Percentiles rank a stretch among this genome's conserved stretches.
Conservation (phyloP, 140 eudicot genomes). For the Stevia rebaudiana region DNA sequence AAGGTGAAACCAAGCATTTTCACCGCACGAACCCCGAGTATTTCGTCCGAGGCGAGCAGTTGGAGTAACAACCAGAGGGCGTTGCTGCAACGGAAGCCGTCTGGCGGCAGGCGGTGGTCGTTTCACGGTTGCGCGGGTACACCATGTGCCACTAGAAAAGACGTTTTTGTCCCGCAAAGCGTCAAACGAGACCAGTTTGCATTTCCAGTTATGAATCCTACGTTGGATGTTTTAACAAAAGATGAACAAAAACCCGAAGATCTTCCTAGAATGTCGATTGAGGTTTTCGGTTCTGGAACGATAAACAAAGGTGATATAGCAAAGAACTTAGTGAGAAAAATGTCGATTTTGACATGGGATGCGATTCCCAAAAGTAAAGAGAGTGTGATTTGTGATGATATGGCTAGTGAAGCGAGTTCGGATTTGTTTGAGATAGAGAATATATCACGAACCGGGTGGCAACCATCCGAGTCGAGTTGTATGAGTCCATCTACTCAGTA, state of each 20-base stretch:
- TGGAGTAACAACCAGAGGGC: conserved; percentile 48
- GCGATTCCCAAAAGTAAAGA: conserved; percentile 64
- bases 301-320: conserved; percentile 42
- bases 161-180: conserved; percentile 26
- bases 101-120: conserved; percentile 27
- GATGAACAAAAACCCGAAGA: conserved; percentile 33
- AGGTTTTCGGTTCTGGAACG: conserved; percentile 55
- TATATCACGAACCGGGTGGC: conserved; percentile 40
- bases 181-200: conserved; percentile 37
- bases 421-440: conserved; percentile 81
- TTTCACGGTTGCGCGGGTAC: conserved; percentile 33
- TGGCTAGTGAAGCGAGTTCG: conserved; percentile 81
- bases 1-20: conserved; percentile 28
- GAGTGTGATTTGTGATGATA: conserved; percentile 43
- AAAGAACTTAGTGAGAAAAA: conserved; percentile 50
- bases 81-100: conserved; percentile 33
- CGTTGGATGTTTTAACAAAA: conserved; percentile 3
- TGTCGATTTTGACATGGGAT: conserved; percentile 73
- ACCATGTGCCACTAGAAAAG: conserved; percentile 45
- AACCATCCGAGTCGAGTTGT: conserved; percentile 32
- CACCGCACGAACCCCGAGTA: conserved; percentile 41
- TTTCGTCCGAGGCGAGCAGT: conserved; percentile 44
- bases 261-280: conserved; percentile 45
- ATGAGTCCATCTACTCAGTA: conserved; percentile 52
- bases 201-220: conserved; percentile 39